phyloP scores from a whole-genome alignment of 2,329 filamentous ascomycete genomes.

The Penicillium sp. region DNA sequence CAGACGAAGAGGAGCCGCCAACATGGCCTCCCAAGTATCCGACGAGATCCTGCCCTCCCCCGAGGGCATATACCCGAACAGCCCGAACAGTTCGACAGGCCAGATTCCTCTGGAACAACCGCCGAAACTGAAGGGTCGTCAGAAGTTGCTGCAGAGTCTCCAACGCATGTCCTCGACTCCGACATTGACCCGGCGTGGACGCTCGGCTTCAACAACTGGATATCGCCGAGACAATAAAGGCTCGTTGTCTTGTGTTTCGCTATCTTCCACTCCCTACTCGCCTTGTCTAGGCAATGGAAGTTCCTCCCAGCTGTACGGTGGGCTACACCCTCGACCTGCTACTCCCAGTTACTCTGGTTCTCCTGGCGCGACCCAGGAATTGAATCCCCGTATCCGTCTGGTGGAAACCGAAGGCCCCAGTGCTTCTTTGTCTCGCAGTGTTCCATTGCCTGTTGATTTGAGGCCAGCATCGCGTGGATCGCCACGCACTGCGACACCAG shows the following conservation, averaged over 20 bases:
- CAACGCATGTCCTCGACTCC: slow-evolving; percentile 80
- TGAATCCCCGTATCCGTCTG: slow-evolving; percentile 54
- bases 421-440: slow-evolving; percentile 46
- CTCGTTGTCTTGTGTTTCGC: slow-evolving; percentile 62
- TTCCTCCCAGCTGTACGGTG: slow-evolving; percentile 55
- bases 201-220: slow-evolving; percentile 59
- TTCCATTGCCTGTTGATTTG: slow-evolving; percentile 62
- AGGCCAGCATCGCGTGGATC: slow-evolving; percentile 47
- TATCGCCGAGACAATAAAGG: slow-evolving; percentile 62
- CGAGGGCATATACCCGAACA: slow-evolving; percentile 33
- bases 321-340: slow-evolving; percentile 54
- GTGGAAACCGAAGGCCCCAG: slow-evolving; percentile 50
- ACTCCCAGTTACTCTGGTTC: slow-evolving; percentile 47
- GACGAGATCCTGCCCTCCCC: slow-evolving; percentile 34
- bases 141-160: slow-evolving; percentile 67
- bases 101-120: slow-evolving; percentile 41
- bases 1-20: slow-evolving; percentile 1
- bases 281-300: slow-evolving; percentile 54
- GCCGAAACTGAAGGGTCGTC: slow-evolving; percentile 63
- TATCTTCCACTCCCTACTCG: slow-evolving; percentile 52
- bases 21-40: slow-evolving; percentile 32
- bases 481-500: slow-evolving; percentile 16
- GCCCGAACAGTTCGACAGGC: slow-evolving; percentile 32
- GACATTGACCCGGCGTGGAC: slow-evolving; percentile 61
- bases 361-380: slow-evolving; percentile 49